Evolutionary conservation across 495 filamentous ascomycete species (phyloP).

Genomic region (Xylaria flabelliformis): DNA sequence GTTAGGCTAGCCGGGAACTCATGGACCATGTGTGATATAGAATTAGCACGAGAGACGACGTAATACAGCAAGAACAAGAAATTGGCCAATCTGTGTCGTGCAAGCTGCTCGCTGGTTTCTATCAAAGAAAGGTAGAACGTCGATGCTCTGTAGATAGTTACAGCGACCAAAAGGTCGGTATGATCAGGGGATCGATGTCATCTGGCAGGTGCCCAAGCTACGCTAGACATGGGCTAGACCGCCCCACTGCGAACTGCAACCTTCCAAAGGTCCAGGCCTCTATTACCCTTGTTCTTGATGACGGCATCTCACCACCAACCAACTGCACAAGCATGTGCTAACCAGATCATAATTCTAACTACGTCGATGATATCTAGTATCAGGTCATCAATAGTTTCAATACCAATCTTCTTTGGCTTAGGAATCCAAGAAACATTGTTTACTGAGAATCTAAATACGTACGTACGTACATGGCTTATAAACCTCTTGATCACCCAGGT

Average conservation of each 20-base stretch:
- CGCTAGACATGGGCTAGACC: neutral
- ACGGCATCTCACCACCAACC: too few species aligned
- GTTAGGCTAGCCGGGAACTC: conserved; percentile 24
- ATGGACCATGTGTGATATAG: conserved; percentile 20
- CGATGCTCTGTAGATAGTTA: neutral
- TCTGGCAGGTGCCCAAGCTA: conserved; percentile 13
- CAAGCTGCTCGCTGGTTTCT: neutral
- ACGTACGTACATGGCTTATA: neutral
- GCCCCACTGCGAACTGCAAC: neutral
- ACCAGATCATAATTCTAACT: too few species aligned
- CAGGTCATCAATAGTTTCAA: neutral
- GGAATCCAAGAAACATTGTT: neutral
- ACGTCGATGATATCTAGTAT: too few species aligned
- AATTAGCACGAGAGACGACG: neutral
- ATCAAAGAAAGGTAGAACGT: too few species aligned
- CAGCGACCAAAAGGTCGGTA: neutral
- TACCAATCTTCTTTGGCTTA: neutral
- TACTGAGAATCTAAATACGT: neutral
- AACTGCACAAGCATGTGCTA: too few species aligned
- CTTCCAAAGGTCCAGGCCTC: too few species aligned
- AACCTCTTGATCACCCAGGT: neutral
- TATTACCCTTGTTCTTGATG: too few species aligned
- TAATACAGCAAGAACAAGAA: neutral
- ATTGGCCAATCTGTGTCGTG: neutral
- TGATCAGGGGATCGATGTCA: conserved; percentile 23